Conservation (phyloP, 164 flowering plant species). For the Houttuynia cordata region DNA sequence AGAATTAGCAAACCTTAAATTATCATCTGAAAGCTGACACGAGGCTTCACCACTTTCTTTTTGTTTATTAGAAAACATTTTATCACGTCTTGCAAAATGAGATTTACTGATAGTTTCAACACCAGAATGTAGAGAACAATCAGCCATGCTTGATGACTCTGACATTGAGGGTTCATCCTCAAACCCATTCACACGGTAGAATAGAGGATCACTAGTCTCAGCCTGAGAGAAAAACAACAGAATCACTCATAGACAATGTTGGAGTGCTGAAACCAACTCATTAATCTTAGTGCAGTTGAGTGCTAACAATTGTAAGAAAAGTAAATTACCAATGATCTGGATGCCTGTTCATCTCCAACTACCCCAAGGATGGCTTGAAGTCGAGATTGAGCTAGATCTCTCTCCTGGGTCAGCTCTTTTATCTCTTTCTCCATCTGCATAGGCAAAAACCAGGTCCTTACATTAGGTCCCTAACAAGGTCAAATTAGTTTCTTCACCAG, state of each 20-base stretch:
- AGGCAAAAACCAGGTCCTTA: not conserved
- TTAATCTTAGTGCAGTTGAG: not conserved
- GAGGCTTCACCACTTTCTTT: slow-evolving; percentile 29
- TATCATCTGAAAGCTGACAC: slow-evolving; percentile 4
- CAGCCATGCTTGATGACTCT: slow-evolving; percentile 23
- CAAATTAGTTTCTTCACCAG: slow-evolving; percentile 29
- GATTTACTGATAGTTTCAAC: not conserved
- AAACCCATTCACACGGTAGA: slow-evolving; percentile 14
- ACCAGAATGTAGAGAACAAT: slow-evolving; percentile 16
- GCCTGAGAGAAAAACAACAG: slow-evolving; percentile 13
- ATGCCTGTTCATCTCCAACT: slow-evolving; percentile 30
- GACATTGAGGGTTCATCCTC: slow-evolving; percentile 24
- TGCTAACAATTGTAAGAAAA: not conserved
- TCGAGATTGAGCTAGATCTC: slow-evolving; percentile 81
- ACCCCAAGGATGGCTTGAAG: slow-evolving; percentile 56
- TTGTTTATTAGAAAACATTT: slow-evolving; percentile 15
- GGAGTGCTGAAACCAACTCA: not conserved
- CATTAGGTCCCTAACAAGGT: not conserved
- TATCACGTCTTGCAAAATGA: not conserved
- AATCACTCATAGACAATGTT: not conserved
- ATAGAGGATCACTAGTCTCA: slow-evolving; percentile 8
- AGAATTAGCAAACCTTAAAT: not conserved
- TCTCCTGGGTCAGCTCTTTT: slow-evolving; percentile 53
- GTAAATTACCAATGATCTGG: slow-evolving; percentile 27
- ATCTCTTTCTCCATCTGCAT: slow-evolving; percentile 45